A percentile compares a stretch with the other conserved stretches of the same genome.
Conservation (phyloP, 2,329 filamentous ascomycete species). For the Xylaria sp. region DNA sequence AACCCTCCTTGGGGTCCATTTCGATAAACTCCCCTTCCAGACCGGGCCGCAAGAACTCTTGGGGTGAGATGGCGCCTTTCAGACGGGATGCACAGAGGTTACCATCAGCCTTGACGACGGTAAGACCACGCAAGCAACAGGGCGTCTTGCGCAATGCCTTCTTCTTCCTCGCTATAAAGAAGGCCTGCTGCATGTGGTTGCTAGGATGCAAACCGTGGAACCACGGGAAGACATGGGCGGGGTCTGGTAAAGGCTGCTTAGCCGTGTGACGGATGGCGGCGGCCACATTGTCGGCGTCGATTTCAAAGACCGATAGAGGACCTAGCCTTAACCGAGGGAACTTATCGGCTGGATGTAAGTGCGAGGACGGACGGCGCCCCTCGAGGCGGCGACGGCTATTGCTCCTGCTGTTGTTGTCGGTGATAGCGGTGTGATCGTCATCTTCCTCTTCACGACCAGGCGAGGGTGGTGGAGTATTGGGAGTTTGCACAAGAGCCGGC, state of each 20-base stretch:
- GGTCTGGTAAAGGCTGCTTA: conserved; percentile 80
- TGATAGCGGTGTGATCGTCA: conserved; percentile 38
- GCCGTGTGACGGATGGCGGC: conserved; percentile 77
- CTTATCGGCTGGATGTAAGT: conserved; percentile 74
- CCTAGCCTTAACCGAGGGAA: conserved; percentile 60
- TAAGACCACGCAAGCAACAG: conserved; percentile 78
- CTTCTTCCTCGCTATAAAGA: conserved; percentile 81
- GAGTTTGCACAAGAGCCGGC: conserved; percentile 61
- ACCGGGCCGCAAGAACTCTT: conserved; percentile 72
- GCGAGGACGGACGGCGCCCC: conserved; percentile 54
- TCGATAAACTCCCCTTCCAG: conserved; percentile 72
- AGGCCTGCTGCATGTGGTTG: conserved; percentile 87
- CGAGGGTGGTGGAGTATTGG: conserved; percentile 69
- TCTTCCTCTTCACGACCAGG: conserved; percentile 61
- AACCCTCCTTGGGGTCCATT: conserved; percentile 85
- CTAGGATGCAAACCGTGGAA: conserved; percentile 88
- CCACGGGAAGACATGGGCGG: conserved; percentile 93
- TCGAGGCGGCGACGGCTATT: conserved; percentile 40
- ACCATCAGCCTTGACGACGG: conserved; percentile 87
- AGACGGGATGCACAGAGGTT: conserved; percentile 75
- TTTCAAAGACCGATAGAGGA: conserved; percentile 70
- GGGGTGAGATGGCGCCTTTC: conserved; percentile 83
- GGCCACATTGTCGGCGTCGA: conserved; percentile 71
- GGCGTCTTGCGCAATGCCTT: conserved; percentile 74
- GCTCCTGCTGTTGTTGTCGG: background rate